Evolutionary conservation across 768 basidiomycete genomes (phyloP), one percentile per base, ranked within the genome.

Genomic region (Auricularia sp.): DNA sequence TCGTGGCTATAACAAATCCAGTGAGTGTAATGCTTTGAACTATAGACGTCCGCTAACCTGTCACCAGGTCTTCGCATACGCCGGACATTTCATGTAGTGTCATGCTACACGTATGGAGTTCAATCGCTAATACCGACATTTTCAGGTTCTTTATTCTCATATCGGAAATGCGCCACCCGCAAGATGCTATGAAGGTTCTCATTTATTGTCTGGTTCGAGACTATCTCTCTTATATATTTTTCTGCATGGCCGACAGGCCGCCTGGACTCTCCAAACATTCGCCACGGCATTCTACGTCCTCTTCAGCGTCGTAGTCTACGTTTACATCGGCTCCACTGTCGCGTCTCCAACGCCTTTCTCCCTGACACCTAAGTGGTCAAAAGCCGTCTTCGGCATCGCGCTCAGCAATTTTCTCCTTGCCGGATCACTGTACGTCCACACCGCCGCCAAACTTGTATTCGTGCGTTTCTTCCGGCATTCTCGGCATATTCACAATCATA

Each of bases 61-160:
- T 33, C 44, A 21, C 14, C 24, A 80, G 79, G 81, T 81, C 16
- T 82, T 82, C 66, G 77, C 81, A 51, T 83, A 82, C 69, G 81
- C 80, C 62, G 81, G 82, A 0, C 82, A 84, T 68, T 83, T 84
- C 71, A 80, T 83, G 81, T 82, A 69, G 39, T 8, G 13, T 47
- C 37, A 16, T 65, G 21, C 21, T 37, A 54, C n/a, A 36, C 33
- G 63, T 47, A 34, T 21, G 51, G 6, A 21, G 11, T 36, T 21
- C 54, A 8, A 29, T 18, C 29, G 37, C 33, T 24, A 14, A 42
- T 51, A 47, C 62, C 42, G n/a, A 34, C 42, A 44, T 13, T 61
- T 65, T 56, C 29, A 82, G 82, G 80, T 83, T 84, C 69, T 84
- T 84, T 67, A 79, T 84, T 47, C 70, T 83, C n/a, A 82, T 83